Conservation (phyloP, 2,329 filamentous ascomycete species). For the Colletotrichum plurivorum region DNA sequence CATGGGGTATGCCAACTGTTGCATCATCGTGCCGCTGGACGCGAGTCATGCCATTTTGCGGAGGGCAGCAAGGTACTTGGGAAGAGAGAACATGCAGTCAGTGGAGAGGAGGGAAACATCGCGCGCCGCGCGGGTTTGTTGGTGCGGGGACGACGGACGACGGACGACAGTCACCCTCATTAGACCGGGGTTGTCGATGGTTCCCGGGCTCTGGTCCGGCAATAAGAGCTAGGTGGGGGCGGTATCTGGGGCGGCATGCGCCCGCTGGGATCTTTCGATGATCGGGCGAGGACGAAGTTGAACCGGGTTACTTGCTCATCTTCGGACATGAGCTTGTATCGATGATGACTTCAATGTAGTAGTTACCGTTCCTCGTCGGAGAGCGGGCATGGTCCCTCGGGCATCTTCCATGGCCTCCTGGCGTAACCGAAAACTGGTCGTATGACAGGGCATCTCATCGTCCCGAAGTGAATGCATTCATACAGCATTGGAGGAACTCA, state of each 20-base stretch:
- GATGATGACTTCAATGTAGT: neutral
- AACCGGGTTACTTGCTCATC: slow-evolving; percentile 7
- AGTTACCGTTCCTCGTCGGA: neutral
- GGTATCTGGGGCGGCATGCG: neutral
- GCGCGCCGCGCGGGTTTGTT: neutral
- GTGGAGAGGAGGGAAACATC: neutral
- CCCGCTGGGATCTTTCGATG: slow-evolving; percentile 28
- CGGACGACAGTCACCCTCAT: slow-evolving; percentile 36
- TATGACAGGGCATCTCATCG: neutral
- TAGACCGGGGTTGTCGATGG: slow-evolving; percentile 4
- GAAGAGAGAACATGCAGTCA: neutral
- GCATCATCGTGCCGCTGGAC: slow-evolving; percentile 26
- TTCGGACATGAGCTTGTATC: neutral
- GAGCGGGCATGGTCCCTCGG: neutral
- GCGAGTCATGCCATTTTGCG: slow-evolving; percentile 25
- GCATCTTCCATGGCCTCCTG: neutral
- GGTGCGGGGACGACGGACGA: slow-evolving; percentile 32
- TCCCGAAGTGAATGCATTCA: too few species aligned
- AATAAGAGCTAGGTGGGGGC: slow-evolving; percentile 22
- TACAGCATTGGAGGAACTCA: too few species aligned
- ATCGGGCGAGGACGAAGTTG: slow-evolving; percentile 27
- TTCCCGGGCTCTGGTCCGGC: slow-evolving; percentile 12
- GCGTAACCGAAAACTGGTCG: too few species aligned
- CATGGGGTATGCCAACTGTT: slow-evolving; percentile 33
- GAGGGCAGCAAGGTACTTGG: neutral